phyloP scores from a whole-genome alignment of 352 stramenopile genomes.

The Pelagophyceae sp. region DNA sequence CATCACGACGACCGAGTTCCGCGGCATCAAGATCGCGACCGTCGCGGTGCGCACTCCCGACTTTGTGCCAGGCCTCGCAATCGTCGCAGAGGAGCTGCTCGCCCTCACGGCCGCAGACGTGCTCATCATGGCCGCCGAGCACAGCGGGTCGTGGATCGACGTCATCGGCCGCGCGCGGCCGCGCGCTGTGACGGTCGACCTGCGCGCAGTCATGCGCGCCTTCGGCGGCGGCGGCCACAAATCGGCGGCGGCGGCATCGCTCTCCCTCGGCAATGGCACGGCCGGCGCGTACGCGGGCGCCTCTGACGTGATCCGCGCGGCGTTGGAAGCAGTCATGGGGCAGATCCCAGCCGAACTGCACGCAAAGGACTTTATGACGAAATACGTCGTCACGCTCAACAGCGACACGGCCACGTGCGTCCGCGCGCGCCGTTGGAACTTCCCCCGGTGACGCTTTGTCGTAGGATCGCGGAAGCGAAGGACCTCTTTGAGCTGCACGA shows the following conservation, averaged over 20 bases:
- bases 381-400: background rate
- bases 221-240: slow-evolving; percentile 16
- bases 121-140: background rate
- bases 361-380: background rate
- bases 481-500: background rate
- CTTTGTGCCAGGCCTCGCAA: slow-evolving; percentile 5
- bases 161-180: slow-evolving; percentile 9
- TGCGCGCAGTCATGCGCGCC: background rate
- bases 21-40: background rate
- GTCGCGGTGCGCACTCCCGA: background rate
- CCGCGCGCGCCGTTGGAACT: background rate
- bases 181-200: background rate
- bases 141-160: background rate
- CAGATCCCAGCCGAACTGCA: background rate
- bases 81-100: slow-evolving; percentile 8
- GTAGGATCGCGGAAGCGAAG: slow-evolving; percentile 3
- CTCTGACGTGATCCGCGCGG: background rate
- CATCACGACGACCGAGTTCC: background rate
- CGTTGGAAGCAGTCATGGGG: background rate
- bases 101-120: slow-evolving; percentile 16
- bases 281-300: background rate
- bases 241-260: background rate
- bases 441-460: background rate
- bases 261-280: background rate
- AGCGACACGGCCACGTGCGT: background rate